Base-by-base conservation (phyloP, 768 basidiomycete species). In the Phanerochaete sordida region DNA sequence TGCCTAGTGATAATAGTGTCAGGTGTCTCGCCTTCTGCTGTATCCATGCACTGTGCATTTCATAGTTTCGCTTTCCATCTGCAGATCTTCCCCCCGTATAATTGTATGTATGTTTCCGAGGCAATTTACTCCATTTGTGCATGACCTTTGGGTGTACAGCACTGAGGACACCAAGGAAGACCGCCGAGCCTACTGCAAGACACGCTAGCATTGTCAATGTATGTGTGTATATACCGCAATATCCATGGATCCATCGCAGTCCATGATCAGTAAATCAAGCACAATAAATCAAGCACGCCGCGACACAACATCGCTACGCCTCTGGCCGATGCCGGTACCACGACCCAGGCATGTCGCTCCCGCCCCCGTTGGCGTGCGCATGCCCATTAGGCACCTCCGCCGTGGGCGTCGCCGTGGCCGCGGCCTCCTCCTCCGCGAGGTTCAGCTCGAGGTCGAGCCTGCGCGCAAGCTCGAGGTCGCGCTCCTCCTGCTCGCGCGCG, bases 381-480 rank as follows among this genome's bases (percentile, higher is more conserved):
- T n/a, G 12, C 23, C 21, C 37, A 19, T 21, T 30, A 35, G 13
- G 1, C 52, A 24, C 24, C 9, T 30, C 23, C 31, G 13, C 48
- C 2, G 16, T 35, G 24, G 8, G 16, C 15, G 23, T 46, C 1
- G 26, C 23, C 19, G 21, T 31, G 23, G 31, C 21, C 19, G n/a
- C 27, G 19, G 12, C 23, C 0, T 57, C 56, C 6, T 28, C 35
- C 8, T 57, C 55, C 33, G 21, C 77, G 55, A 70, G 55, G 33
- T 85, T 85, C n/a, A 85, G 69, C 66, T 84, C 82, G 39, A 77
- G 68, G 65, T 85, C 85, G 16, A 85, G 69, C 69, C 78, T 73
- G 64, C 81, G 71, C 26, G 83, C 84, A 12, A 85, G 70, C 67
- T 82, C 82, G 58, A 73, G 27, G 47, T 73, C 71, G 21, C 57